phyloP scores from a whole-genome alignment of 352 stramenopile genomes.

The Globisporangium abappressorium region DNA sequence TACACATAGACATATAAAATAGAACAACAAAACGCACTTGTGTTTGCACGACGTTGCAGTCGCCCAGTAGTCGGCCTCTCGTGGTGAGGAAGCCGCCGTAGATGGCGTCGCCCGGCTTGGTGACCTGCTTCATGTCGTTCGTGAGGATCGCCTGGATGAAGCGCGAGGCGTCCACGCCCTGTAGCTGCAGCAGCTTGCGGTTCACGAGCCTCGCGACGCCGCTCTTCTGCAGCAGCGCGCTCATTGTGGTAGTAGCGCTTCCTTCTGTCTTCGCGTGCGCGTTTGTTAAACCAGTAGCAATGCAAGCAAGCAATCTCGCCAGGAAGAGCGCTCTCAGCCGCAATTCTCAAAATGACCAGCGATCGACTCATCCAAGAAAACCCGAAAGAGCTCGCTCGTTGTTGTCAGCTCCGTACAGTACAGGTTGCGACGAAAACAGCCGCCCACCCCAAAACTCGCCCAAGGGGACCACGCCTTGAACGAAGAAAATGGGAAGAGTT shows the following conservation, averaged over 20 bases:
- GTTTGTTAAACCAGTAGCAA: conserved; percentile 4
- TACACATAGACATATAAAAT: background rate
- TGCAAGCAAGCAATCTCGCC: background rate
- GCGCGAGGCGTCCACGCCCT: conserved; percentile 59
- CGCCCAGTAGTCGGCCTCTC: conserved; percentile 73
- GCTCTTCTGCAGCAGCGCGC: conserved; percentile 30
- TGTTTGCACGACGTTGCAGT: conserved; percentile 73
- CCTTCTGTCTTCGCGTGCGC: background rate
- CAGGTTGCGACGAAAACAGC: too few relatives aligned
- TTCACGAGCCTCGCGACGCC: conserved; percentile 49
- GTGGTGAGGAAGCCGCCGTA: conserved; percentile 81
- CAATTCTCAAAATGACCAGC: conserved; percentile 1
- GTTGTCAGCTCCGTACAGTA: too few relatives aligned
- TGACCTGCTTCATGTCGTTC: conserved; percentile 76
- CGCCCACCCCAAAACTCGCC: too few relatives aligned
- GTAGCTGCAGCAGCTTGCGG: conserved; percentile 63
- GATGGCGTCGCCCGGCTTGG: conserved; percentile 48
- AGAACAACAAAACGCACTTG: conserved; percentile 22
- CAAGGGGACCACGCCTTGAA: too few relatives aligned
- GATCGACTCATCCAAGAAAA: background rate
- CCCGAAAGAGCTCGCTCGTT: too few relatives aligned
- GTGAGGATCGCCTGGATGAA: conserved; percentile 85
- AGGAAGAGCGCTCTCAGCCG: background rate
- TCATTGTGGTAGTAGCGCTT: conserved; percentile 3
- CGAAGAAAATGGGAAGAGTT: too few relatives aligned